Percentiles rank a stretch among this genome's conserved stretches.
Conservation (phyloP, 306 rosid genomes). For the Cucumis melo region DNA sequence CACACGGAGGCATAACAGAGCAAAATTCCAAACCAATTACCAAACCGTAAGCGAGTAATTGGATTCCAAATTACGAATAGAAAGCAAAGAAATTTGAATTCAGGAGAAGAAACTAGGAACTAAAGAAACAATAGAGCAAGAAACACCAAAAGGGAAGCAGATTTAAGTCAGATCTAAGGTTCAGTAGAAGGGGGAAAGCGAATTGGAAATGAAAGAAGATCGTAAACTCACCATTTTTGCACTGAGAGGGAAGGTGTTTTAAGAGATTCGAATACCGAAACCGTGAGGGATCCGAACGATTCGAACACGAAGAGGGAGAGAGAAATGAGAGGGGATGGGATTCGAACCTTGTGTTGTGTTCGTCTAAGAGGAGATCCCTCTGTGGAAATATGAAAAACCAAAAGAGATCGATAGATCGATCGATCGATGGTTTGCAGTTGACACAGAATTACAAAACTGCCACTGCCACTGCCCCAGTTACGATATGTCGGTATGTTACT, state of each 20-base stretch:
- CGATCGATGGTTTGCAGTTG: constrained; percentile 31
- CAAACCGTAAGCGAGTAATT: constrained; percentile 7
- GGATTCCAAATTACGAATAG: constrained; percentile 7
- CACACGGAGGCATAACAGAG: constrained; percentile 2
- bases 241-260: constrained; percentile 19
- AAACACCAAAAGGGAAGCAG: constrained; percentile 22
- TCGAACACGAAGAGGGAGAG: constrained; percentile 20
- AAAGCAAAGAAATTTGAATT: neutral
- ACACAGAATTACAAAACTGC: constrained; percentile 32
- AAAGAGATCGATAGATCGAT: constrained; percentile 4
- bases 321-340: neutral
- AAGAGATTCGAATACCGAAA: constrained; percentile 20
- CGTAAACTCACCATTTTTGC: constrained; percentile 64
- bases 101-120: neutral
- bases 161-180: constrained; percentile 52
- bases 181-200: constrained; percentile 7
- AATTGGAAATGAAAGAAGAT: constrained; percentile 13
- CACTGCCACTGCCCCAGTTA: constrained; percentile 34
- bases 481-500: neutral
- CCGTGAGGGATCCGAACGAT: constrained; percentile 24
- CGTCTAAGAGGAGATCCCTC: neutral
- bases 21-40: neutral
- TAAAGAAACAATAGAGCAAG: constrained; percentile 8
- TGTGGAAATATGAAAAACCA: constrained; percentile 16
- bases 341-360: neutral